Evolutionary conservation across 176 grass and related monocot species (phyloP).

Genomic region (Eremochloa ophiuroides): DNA sequence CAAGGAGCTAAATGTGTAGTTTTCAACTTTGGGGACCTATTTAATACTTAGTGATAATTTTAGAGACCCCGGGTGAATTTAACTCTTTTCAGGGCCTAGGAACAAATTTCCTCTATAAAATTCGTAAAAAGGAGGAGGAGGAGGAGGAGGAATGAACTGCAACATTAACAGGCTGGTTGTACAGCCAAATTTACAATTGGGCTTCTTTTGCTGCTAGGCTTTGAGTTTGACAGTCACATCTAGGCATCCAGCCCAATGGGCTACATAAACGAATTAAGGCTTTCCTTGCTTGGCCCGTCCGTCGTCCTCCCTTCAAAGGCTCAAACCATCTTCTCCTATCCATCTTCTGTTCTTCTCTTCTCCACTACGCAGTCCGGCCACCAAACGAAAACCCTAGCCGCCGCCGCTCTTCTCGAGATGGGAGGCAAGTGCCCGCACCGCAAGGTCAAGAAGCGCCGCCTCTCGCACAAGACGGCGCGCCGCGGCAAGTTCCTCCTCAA

Average conservation of each 20-base stretch:
- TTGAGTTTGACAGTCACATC: background rate
- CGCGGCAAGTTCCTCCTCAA: constrained; percentile 88
- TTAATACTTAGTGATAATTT: too few relatives aligned
- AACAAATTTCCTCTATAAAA: too few relatives aligned
- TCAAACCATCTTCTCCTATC: background rate
- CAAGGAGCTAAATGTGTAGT: too few relatives aligned
- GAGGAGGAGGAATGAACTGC: too few relatives aligned
- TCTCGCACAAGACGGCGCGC: constrained; percentile 70
- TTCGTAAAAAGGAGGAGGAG: too few relatives aligned
- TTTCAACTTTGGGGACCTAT: too few relatives aligned
- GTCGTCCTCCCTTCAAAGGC: background rate
- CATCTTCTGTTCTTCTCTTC: background rate
- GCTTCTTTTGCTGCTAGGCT: background rate
- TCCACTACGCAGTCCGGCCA: background rate
- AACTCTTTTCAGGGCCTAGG: too few relatives aligned
- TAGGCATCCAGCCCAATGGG: background rate
- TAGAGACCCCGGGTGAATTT: too few relatives aligned
- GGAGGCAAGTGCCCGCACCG: constrained; percentile 95
- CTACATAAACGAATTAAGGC: background rate
- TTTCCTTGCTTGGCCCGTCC: background rate
- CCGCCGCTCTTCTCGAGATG: constrained; percentile 34
- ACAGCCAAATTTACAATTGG: background rate
- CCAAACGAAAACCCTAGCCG: constrained; percentile 30
- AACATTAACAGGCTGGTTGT: background rate
- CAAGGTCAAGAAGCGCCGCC: constrained; percentile 96